Evolutionary conservation across 192 early-diverging fungal genomes (phyloP).

Genomic region (Podila epigama): DNA sequence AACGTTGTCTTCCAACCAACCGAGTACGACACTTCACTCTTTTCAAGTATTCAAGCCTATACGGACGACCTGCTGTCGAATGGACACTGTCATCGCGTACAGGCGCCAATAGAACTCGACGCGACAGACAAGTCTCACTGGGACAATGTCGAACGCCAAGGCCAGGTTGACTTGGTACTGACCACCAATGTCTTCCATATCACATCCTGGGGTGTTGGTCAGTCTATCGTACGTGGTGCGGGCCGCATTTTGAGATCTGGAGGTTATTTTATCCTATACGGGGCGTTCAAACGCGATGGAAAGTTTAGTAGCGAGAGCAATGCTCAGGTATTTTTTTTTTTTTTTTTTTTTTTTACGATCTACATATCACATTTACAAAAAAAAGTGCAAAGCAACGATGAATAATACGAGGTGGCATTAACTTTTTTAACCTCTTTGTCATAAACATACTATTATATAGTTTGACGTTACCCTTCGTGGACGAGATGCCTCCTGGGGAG

Average conservation of each 20-base stretch:
- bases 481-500: constrained; percentile 20
- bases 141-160: not conserved
- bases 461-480: constrained; percentile 25
- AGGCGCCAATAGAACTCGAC: constrained; percentile 8
- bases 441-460: not conserved
- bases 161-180: constrained; percentile 12
- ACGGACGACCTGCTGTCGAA: constrained; percentile 4
- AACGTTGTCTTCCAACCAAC: constrained; percentile 17
- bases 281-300: constrained; percentile 22
- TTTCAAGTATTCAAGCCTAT: constrained; percentile 23
- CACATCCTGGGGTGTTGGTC: constrained; percentile 7
- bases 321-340: not conserved
- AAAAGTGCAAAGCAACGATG: not conserved
- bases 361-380: not conserved
- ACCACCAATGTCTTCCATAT: constrained; percentile 34
- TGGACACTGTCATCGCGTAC: not conserved
- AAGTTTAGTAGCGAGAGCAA: constrained; percentile 21
- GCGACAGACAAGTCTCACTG: constrained; percentile 12
- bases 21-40: constrained; percentile 22
- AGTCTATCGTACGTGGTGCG: constrained; percentile 8
- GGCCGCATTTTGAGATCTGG: constrained; percentile 9
- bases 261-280: constrained; percentile 12
- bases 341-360: not conserved
- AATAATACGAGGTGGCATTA: not conserved
- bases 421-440: not conserved